phyloP scores from a whole-genome alignment of 495 filamentous ascomycete genomes.

The Hyphodiscus hymeniophilus region DNA sequence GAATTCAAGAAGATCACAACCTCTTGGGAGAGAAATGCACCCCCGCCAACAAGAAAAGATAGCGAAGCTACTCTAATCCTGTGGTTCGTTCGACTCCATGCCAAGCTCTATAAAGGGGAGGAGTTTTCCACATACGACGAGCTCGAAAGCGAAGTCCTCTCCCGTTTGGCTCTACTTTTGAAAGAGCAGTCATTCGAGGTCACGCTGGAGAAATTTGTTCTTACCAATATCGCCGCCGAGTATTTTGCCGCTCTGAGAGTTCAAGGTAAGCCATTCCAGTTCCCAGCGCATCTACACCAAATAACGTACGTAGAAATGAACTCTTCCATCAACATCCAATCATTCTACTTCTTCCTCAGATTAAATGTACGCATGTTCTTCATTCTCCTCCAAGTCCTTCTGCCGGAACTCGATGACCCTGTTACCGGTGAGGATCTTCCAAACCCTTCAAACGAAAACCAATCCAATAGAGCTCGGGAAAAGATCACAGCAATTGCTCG shows the following conservation, averaged over 20 bases:
- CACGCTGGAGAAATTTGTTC: conserved; percentile 66
- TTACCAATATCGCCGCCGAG: conserved; percentile 82
- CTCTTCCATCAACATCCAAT: conserved; percentile 30
- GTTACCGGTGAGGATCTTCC: conserved; percentile 37
- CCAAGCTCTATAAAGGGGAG: conserved; percentile 67
- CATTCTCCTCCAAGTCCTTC: conserved; percentile 64
- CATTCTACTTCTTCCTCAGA: conserved; percentile 65
- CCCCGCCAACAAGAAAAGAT: conserved; percentile 6
- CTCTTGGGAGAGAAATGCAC: conserved; percentile 42
- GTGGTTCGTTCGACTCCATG: conserved; percentile 86
- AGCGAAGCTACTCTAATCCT: conserved; percentile 45
- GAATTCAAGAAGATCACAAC: conserved; percentile 67
- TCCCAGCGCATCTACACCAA: not conserved
- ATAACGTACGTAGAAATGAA: conserved; percentile 26
- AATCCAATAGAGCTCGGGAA: conserved; percentile 31
- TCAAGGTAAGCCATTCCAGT: conserved; percentile 37
- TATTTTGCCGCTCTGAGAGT: conserved; percentile 55
- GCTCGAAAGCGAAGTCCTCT: conserved; percentile 78
- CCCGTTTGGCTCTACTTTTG: conserved; percentile 62
- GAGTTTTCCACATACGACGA: conserved; percentile 67
- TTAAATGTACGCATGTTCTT: conserved; percentile 79
- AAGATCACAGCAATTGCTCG: conserved; percentile 55
- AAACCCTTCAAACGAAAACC: conserved; percentile 25
- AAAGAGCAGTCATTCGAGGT: conserved; percentile 51
- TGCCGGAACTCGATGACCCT: conserved; percentile 55